A percentile compares a stretch with the other conserved stretches of the same genome.
These are phyloP conservation scores for Monilinia fructicola DNA, from an alignment of 2,329 filamentous ascomycete genomes.

Conservation along the genomic window DNA sequence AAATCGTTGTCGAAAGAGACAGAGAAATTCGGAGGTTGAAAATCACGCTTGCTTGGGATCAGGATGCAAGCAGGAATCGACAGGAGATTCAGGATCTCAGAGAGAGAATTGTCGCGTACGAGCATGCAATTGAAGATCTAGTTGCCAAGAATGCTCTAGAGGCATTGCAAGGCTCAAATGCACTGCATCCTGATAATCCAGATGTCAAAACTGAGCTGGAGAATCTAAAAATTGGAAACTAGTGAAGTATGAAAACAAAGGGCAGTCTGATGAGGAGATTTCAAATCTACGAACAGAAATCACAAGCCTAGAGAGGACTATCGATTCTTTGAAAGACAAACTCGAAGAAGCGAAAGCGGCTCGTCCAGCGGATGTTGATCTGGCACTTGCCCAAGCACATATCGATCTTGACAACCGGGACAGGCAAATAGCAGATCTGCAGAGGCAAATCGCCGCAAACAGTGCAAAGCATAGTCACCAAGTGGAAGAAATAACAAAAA, in stretches of 20 bases:
- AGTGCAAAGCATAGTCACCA: background rate
- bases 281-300: background rate
- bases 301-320: background rate
- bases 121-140: background rate
- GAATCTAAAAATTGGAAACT: background rate
- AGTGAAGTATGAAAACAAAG: background rate
- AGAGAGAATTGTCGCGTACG: constrained; percentile 1
- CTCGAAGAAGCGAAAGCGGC: background rate
- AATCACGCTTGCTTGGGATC: background rate
- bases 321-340: background rate
- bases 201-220: background rate
- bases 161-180: background rate
- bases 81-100: constrained; percentile 13
- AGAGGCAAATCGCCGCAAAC: background rate
- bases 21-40: background rate
- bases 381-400: background rate
- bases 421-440: background rate
- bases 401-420: background rate
- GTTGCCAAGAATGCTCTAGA: background rate
- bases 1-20: background rate
- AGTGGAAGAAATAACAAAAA: background rate
- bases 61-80: background rate
- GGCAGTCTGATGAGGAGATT: background rate
- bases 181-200: background rate
- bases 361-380: background rate